Conservation (phyloP, 768 basidiomycete species). For the Paxillus involutus region DNA sequence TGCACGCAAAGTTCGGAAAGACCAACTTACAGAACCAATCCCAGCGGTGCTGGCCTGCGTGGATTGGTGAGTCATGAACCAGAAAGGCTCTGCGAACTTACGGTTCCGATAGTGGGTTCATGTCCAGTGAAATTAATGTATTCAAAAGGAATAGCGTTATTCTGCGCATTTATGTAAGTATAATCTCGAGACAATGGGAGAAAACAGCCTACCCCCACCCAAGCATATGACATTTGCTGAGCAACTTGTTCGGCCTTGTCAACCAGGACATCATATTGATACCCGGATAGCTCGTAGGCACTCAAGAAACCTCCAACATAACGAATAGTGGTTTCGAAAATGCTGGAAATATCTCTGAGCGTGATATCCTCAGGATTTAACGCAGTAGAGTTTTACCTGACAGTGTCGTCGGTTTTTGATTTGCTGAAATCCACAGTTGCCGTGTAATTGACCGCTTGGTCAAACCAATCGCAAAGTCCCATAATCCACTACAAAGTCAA, state of each 20-base stretch:
- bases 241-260: conserved; percentile 63
- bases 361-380: neutral
- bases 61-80: neutral
- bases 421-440: conserved; percentile 51
- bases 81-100: conserved; percentile 17
- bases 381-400: conserved; percentile 35
- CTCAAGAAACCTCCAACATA: conserved; percentile 67
- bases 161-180: conserved; percentile 16
- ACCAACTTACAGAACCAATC: conserved; percentile 42
- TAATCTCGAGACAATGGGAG: neutral
- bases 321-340: conserved; percentile 80
- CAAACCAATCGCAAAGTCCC: conserved; percentile 57
- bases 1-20: neutral
- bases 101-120: conserved; percentile 27
- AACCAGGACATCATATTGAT: conserved; percentile 49
- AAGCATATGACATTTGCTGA: conserved; percentile 63
- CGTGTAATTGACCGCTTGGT: conserved; percentile 53
- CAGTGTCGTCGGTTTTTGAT: conserved; percentile 44
- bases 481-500: conserved; percentile 48
- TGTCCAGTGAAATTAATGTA: conserved; percentile 39
- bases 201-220: conserved; percentile 47
- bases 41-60: conserved; percentile 45
- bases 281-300: conserved; percentile 66
- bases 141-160: conserved; percentile 37
- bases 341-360: conserved; percentile 5